Base-by-base conservation (phyloP, 345 rosid genomes). In the Populus nigra region DNA sequence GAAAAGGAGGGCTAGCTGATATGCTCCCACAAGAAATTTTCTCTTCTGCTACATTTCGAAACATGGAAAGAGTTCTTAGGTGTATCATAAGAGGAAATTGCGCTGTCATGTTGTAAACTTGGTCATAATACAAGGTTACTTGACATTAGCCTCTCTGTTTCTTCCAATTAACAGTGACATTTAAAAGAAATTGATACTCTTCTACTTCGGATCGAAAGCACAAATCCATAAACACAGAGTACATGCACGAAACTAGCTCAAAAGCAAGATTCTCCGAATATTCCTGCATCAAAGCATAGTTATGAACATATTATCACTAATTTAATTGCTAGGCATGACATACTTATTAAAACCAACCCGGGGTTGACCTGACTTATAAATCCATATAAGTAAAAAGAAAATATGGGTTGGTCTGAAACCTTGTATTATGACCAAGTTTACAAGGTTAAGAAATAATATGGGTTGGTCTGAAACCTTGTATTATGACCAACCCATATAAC, bases 311-410 rank as follows among this genome's bases (percentile, higher is more conserved):
- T 1, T 18, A 17, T 18, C 59, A 7, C 20, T 53, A 18, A 2
- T 20, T 53, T 5, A 5, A 53, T 53, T 6, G 59, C 23, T 53
- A 53, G 9, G 18, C 43, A 39, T 8, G 12, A 9, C 43, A 39
- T 39, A 8, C 12, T 2, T 39, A 39, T 39, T 39, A 39, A 39
- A 8, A 8, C 10, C 11, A 9, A 2, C 2, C 0, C 41, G 2
- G 1, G 1, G 0, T 38, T 1, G 1, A 38, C 1, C 8, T 38
- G 8, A n/a, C n/a, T n/a, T n/a, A n/a, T n/a, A n/a, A n/a, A n/a
- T n/a, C n/a, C n/a, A n/a, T n/a, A n/a, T n/a, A n/a, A n/a, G n/a
- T n/a, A n/a, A n/a, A n/a, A n/a, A n/a, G n/a, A n/a, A n/a, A n/a
- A n/a, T 33, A 33, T 3, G 4, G 2, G 4, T 33, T 33, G 0